Evolutionary conservation across 768 basidiomycete species (phyloP).

Genomic region (Cystofilobasidium capitatum): DNA sequence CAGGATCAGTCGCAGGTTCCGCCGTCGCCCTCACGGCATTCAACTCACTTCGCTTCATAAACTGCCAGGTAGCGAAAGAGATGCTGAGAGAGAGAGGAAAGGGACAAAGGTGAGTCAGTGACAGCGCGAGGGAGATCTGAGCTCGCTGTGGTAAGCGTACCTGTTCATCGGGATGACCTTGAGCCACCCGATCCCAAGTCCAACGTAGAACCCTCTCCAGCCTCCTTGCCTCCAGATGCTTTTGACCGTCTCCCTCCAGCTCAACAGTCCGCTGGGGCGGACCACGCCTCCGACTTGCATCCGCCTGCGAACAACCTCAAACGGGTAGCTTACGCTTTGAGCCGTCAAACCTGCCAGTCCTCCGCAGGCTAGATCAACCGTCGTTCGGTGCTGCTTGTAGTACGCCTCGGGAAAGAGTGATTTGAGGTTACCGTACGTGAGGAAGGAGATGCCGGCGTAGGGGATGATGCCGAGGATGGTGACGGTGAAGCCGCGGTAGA

Average conservation of each 20-base stretch:
- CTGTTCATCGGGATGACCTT: constrained; percentile 90
- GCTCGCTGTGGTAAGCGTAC: constrained; percentile 31
- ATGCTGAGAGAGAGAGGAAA: constrained; percentile 7
- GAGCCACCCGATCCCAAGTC: constrained; percentile 79
- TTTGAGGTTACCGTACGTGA: constrained; percentile 66
- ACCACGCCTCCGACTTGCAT: constrained; percentile 87
- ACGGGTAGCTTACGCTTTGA: constrained; percentile 87
- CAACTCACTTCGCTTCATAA: constrained; percentile 26
- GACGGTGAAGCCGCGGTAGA: constrained; percentile 95
- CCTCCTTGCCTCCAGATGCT: constrained; percentile 60
- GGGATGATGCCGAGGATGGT: constrained; percentile 87
- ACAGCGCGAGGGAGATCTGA: neutral
- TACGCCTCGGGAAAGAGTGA: constrained; percentile 43
- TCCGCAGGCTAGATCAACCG: constrained; percentile 69
- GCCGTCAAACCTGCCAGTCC: constrained; percentile 74
- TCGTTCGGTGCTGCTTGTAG: constrained; percentile 40
- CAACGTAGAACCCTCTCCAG: constrained; percentile 82
- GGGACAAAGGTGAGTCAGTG: neutral
- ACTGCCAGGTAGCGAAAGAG: constrained; percentile 27
- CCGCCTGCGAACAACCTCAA: constrained; percentile 79
- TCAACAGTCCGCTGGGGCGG: constrained; percentile 65
- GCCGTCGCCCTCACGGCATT: neutral
- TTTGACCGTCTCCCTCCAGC: constrained; percentile 67
- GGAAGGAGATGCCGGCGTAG: constrained; percentile 89
- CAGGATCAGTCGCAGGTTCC: neutral